A percentile compares a stretch with the other conserved stretches of the same genome.
phyloP scores from a whole-genome alignment of 768 basidiomycete genomes.

The Tephrocybe sp. region DNA sequence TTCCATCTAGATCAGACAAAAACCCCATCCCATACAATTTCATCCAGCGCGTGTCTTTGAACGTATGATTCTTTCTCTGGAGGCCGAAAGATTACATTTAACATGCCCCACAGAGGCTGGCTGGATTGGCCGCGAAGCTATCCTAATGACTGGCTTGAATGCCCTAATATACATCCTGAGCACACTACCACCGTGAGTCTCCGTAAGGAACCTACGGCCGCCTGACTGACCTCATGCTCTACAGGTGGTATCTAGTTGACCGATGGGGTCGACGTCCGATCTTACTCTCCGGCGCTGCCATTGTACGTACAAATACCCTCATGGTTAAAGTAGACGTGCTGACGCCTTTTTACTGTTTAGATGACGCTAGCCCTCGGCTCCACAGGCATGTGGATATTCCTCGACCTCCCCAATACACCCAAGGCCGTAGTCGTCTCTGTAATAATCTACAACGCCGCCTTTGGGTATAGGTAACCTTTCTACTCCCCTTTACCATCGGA shows the following conservation, averaged over 20 bases:
- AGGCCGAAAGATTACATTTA: neutral
- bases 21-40: slow-evolving; percentile 4
- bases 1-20: slow-evolving; percentile 1
- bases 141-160: slow-evolving; percentile 96
- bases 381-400: slow-evolving; percentile 91
- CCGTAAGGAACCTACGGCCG: neutral
- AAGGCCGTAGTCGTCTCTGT: slow-evolving; percentile 88
- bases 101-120: slow-evolving; percentile 67
- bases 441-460: slow-evolving; percentile 89
- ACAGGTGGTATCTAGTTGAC: slow-evolving; percentile 92
- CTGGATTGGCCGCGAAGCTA: slow-evolving; percentile 90
- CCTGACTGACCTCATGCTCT: slow-evolving; percentile 2
- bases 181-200: slow-evolving; percentile 78
- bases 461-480: slow-evolving; percentile 68
- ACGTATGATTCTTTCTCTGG: slow-evolving; percentile 44
- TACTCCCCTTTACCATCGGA: neutral
- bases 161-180: slow-evolving; percentile 76
- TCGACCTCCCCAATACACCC: slow-evolving; percentile 83
- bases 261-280: slow-evolving; percentile 88
- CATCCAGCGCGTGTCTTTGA: slow-evolving; percentile 82
- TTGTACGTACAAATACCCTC: slow-evolving; percentile 41
- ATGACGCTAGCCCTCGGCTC: slow-evolving; percentile 79
- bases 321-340: neutral
- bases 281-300: slow-evolving; percentile 78
- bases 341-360: slow-evolving; percentile 29